Evolutionary conservation across 2,329 filamentous ascomycete species (phyloP).

Genomic region (Arthrocladium fulminans): DNA sequence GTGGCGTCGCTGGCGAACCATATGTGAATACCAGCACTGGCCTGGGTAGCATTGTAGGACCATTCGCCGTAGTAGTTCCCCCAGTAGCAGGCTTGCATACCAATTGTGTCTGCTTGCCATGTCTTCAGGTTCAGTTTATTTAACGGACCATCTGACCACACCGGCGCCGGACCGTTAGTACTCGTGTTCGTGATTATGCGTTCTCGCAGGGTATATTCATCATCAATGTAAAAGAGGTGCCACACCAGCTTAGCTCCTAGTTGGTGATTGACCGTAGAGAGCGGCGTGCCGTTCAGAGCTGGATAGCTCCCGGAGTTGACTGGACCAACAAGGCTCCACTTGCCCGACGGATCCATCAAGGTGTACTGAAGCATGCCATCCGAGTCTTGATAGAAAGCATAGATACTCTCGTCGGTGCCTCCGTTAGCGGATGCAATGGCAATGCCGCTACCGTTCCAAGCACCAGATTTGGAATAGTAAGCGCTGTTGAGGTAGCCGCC

Average conservation of each 20-base stretch:
- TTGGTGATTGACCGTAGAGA: constrained; percentile 38
- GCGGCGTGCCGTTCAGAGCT: constrained; percentile 36
- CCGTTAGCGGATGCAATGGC: constrained; percentile 38
- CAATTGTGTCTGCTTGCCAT: constrained; percentile 27
- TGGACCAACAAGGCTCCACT: constrained; percentile 32
- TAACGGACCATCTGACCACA: constrained; percentile 34
- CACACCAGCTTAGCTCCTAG: constrained; percentile 29
- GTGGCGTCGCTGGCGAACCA: constrained; percentile 26
- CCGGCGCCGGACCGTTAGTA: constrained; percentile 19
- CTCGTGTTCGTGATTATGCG: constrained; percentile 29
- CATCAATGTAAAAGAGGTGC: constrained; percentile 36
- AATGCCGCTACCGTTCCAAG: constrained; percentile 41
- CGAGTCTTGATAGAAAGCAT: constrained; percentile 39
- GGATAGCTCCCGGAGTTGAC: constrained; percentile 34
- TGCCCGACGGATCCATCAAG: constrained; percentile 22
- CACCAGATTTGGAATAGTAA: constrained; percentile 34
- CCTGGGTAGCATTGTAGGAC: background rate
- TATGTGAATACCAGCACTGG: constrained; percentile 4
- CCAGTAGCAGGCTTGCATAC: constrained; percentile 33
- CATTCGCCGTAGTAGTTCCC: constrained; percentile 23
- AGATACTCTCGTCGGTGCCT: constrained; percentile 30
- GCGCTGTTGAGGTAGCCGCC: constrained; percentile 22
- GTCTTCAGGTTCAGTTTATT: constrained; percentile 26
- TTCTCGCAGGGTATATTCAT: constrained; percentile 32
- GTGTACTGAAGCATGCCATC: constrained; percentile 36